Evolutionary conservation across 257 asterid genomes (phyloP).

Genomic region (Scutellaria minor): DNA sequence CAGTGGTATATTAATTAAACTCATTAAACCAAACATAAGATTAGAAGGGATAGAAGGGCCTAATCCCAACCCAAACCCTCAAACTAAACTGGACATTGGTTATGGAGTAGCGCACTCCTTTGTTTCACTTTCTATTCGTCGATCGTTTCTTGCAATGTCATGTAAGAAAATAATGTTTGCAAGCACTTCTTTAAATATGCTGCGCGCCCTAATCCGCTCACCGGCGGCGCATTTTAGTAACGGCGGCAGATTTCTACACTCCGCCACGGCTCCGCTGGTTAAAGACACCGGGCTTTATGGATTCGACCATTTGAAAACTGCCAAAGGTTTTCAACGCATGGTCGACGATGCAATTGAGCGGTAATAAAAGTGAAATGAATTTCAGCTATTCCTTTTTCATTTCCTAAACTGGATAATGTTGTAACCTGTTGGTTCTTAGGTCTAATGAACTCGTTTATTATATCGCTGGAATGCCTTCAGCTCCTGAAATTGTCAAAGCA

Average conservation of each 20-base stretch:
- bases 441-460: conserved; percentile 77
- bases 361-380: conserved; percentile 37
- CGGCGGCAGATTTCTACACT: conserved; percentile 47
- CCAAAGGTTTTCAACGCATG: conserved; percentile 90
- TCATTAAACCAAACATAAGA: too few species aligned
- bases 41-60: too few species aligned
- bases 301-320: conserved; percentile 73
- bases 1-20: too few species aligned
- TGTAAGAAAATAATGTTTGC: not conserved
- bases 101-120: not conserved
- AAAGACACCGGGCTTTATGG: conserved; percentile 83
- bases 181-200: conserved; percentile 38
- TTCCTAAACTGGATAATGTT: conserved; percentile 1
- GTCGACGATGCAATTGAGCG: conserved; percentile 92
- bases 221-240: conserved; percentile 40
- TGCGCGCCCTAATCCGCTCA: conserved; percentile 52
- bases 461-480: conserved; percentile 80
- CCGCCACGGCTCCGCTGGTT: conserved; percentile 51
- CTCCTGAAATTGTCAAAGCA: conserved; percentile 71
- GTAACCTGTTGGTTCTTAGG: conserved; percentile 47
- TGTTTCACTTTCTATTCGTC: not conserved
- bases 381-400: conserved; percentile 5
- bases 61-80: too few species aligned
- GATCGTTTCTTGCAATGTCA: not conserved
- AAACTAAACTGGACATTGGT: not conserved